phyloP scores from a whole-genome alignment of 140 eudicot species.

The Oenanthe javanica region DNA sequence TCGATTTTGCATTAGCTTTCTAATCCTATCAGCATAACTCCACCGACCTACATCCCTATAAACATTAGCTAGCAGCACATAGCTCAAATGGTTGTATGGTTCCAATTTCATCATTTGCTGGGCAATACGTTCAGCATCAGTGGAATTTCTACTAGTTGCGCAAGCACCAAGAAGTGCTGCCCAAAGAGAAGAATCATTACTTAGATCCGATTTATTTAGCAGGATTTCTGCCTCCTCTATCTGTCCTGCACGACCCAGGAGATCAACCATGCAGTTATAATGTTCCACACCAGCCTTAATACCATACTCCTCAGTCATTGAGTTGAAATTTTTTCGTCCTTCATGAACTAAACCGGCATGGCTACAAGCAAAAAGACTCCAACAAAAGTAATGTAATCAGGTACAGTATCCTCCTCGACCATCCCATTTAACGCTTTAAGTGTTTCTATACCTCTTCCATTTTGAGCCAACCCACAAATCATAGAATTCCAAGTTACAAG shows the following conservation, averaged over 20 bases:
- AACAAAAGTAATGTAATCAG: constrained; percentile 57
- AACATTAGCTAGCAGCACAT: constrained; percentile 64
- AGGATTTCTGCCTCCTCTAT: constrained; percentile 62
- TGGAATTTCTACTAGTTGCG: constrained; percentile 37
- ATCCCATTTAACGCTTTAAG: constrained; percentile 42
- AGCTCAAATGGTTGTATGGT: constrained; percentile 70
- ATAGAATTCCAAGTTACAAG: constrained; percentile 79
- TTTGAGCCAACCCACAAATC: constrained; percentile 81
- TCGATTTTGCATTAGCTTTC: constrained; percentile 57
- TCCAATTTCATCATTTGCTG: constrained; percentile 61
- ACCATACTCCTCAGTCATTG: constrained; percentile 43
- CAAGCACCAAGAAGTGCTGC: constrained; percentile 83
- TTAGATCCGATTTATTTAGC: constrained; percentile 36
- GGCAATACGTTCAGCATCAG: constrained; percentile 66
- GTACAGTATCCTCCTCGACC: constrained; percentile 43
- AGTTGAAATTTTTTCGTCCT: constrained; percentile 46
- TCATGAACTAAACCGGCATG: constrained; percentile 72
- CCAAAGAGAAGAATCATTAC: constrained; percentile 57
- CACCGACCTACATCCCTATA: constrained; percentile 64
- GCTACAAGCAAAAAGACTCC: constrained; percentile 79
- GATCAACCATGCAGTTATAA: constrained; percentile 72
- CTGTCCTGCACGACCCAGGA: constrained; percentile 67
- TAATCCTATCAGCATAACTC: constrained; percentile 44
- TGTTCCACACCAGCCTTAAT: constrained; percentile 52
- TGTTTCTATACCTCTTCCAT: constrained; percentile 71